Percentiles rank a stretch among this genome's conserved stretches.
phyloP scores from a whole-genome alignment of 192 early-diverging fungal species.

The Cetraspora pellucida region DNA sequence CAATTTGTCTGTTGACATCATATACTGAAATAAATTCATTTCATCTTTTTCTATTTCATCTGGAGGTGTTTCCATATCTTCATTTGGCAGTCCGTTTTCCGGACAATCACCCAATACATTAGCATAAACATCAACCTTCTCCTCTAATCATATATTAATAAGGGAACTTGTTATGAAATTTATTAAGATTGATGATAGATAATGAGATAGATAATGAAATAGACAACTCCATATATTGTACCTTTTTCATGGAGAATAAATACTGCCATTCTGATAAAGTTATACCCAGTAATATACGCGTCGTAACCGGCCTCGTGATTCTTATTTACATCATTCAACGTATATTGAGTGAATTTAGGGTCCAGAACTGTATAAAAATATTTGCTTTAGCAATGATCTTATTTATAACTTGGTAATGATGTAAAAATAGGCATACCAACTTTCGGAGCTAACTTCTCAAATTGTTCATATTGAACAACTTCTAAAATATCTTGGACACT shows the following conservation, averaged over 20 bases:
- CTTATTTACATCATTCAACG: slow-evolving; percentile 39
- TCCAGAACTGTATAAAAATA: slow-evolving; percentile 48
- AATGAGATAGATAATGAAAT: neutral
- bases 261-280: slow-evolving; percentile 69
- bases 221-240: neutral
- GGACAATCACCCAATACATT: neutral
- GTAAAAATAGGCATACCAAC: slow-evolving; percentile 48
- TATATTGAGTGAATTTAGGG: slow-evolving; percentile 52
- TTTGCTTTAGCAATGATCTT: neutral
- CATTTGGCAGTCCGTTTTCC: neutral
- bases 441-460: slow-evolving; percentile 46
- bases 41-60: neutral
- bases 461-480: slow-evolving; percentile 46
- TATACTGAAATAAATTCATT: neutral
- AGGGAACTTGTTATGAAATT: neutral
- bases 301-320: slow-evolving; percentile 95
- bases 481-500: slow-evolving; percentile 49
- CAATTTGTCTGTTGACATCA: slow-evolving; percentile 26
- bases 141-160: neutral
- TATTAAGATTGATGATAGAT: neutral
- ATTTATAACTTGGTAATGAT: neutral
- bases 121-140: neutral
- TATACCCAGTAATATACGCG: slow-evolving; percentile 84
- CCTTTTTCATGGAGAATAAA: slow-evolving; percentile 50
- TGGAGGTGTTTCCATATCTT: neutral